phyloP scores from a whole-genome alignment of 805 yeast species.

The Hanseniaspora singularis region DNA sequence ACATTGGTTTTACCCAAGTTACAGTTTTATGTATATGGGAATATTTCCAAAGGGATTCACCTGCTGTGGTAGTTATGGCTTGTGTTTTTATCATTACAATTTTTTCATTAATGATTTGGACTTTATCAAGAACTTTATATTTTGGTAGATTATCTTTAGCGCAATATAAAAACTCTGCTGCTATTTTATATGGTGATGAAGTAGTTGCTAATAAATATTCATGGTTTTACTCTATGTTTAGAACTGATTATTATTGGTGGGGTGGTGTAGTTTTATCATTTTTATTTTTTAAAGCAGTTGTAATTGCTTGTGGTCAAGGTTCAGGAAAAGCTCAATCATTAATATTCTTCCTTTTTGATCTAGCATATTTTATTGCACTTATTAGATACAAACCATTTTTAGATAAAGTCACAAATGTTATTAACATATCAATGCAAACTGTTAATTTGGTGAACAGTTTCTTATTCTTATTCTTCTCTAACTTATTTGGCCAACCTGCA shows the following conservation, averaged over 20 bases:
- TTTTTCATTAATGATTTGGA: conserved; percentile 49
- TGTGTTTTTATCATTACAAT: conserved; percentile 55
- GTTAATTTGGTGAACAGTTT: conserved; percentile 71
- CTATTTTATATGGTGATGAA: conserved; percentile 69
- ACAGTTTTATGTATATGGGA: conserved; percentile 77
- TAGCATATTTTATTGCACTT: conserved; percentile 52
- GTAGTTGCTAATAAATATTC: conserved; percentile 67
- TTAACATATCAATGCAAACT: conserved; percentile 59
- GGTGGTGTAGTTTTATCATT: conserved; percentile 53
- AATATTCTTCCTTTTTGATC: conserved; percentile 63
- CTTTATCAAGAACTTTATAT: conserved; percentile 48
- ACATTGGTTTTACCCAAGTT: conserved; percentile 76
- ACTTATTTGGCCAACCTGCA: conserved; percentile 68
- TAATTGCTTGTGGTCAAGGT: conserved; percentile 66
- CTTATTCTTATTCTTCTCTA: conserved; percentile 74
- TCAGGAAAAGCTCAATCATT: conserved; percentile 75
- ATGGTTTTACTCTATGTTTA: conserved; percentile 79
- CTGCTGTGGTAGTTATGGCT: conserved; percentile 78
- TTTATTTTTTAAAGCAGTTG: conserved; percentile 52
- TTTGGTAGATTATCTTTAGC: conserved; percentile 53
- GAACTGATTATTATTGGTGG: conserved; percentile 74
- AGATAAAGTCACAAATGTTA: conserved; percentile 69
- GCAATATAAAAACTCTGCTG: conserved; percentile 70
- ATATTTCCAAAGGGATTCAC: conserved; percentile 67
- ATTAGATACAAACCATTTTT: conserved; percentile 62